Conservation (phyloP, 2,329 filamentous ascomycete species). For the Periconia macrospinosa region DNA sequence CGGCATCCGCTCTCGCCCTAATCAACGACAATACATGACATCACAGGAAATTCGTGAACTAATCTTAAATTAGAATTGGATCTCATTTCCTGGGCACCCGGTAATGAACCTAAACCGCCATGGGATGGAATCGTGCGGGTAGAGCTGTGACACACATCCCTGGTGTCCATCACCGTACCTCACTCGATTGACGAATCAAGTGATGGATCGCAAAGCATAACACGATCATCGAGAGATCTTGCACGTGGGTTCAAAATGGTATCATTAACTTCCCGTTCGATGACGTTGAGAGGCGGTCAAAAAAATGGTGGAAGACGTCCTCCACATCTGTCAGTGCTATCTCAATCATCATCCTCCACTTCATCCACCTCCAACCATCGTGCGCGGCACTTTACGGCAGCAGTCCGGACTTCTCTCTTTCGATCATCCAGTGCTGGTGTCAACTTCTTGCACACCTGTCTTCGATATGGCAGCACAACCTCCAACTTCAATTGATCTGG, state of each 20-base stretch:
- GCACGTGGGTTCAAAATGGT: not conserved
- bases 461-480: conserved; percentile 59
- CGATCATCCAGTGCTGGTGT: conserved; percentile 61
- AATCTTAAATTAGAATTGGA: too few relatives aligned
- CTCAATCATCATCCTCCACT: conserved; percentile 53
- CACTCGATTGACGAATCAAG: too few relatives aligned
- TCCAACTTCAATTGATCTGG: conserved; percentile 53
- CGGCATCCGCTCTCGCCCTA: too few relatives aligned
- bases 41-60: too few relatives aligned
- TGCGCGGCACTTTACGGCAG: conserved; percentile 63
- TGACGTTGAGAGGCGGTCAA: not conserved
- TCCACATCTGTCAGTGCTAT: not conserved
- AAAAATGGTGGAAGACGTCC: not conserved
- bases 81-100: too few relatives aligned
- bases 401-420: conserved; percentile 63
- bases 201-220: too few relatives aligned
- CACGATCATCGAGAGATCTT: too few relatives aligned
- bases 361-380: conserved; percentile 64
- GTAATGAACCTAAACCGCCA: too few relatives aligned
- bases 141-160: too few relatives aligned
- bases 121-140: too few relatives aligned
- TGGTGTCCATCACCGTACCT: too few relatives aligned
- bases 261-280: not conserved
- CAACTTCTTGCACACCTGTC: conserved; percentile 60
- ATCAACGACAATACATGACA: too few relatives aligned